These are phyloP conservation scores for Neonectria hederae DNA, from an alignment of 2,329 filamentous ascomycete genomes.

Conservation along the genomic window DNA sequence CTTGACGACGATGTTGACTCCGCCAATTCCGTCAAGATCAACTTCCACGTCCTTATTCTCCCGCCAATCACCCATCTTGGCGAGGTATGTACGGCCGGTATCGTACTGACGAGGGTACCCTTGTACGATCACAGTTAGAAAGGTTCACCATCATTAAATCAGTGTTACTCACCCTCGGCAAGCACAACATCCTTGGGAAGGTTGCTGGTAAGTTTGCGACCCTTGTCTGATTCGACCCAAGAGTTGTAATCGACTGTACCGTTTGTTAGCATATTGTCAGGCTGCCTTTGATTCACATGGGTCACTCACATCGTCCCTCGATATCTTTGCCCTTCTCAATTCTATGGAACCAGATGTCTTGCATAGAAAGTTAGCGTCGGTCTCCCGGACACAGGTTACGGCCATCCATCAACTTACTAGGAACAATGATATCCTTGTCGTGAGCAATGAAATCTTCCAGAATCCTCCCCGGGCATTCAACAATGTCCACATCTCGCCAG, in stretches of 20 bases:
- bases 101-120: conserved; percentile 88
- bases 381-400: background rate
- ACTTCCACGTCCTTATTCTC: conserved; percentile 93
- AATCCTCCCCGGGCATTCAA: conserved; percentile 86
- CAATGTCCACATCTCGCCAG: conserved; percentile 97
- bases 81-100: conserved; percentile 91
- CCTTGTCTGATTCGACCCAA: conserved; percentile 94
- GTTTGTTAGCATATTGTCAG: conserved; percentile 24
- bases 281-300: background rate
- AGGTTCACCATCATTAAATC: background rate
- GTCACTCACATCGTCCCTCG: conserved; percentile 85
- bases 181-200: conserved; percentile 85
- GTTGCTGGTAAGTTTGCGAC: conserved; percentile 74
- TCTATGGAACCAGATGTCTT: conserved; percentile 97
- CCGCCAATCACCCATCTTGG: conserved; percentile 89
- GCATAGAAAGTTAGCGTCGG: conserved; percentile 39
- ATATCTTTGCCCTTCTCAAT: conserved; percentile 85
- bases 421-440: conserved; percentile 91
- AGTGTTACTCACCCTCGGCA: conserved; percentile 75
- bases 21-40: conserved; percentile 92
- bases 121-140: conserved; percentile 47
- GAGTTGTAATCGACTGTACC: conserved; percentile 94
- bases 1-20: conserved; percentile 97
- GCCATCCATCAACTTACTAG: conserved; percentile 71
- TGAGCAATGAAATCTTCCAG: conserved; percentile 96